Percentiles rank a stretch among this genome's conserved stretches.
Evolutionary conservation across 805 yeast species (phyloP).

Genomic region (baker's yeast (Saccharomyces cerevisiae)): DNA sequence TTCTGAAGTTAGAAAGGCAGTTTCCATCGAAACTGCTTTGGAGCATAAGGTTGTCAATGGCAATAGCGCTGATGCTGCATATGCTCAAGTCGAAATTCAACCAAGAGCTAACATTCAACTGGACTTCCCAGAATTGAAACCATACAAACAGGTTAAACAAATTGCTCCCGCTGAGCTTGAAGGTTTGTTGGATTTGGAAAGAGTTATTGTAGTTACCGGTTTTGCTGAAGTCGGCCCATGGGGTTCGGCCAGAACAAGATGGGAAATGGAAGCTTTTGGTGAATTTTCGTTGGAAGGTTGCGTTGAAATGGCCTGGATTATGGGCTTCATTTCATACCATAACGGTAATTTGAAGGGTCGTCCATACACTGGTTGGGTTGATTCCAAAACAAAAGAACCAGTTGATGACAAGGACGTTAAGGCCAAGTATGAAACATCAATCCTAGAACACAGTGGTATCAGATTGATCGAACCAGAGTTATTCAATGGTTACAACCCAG

Average conservation of each 20-base stretch:
- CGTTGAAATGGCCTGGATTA: slow-evolving; percentile 99
- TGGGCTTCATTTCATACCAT: slow-evolving; percentile 95
- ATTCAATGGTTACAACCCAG: slow-evolving; percentile 89
- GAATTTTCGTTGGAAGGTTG: slow-evolving; percentile 95
- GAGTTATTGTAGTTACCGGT: slow-evolving; percentile 92
- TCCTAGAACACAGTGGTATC: slow-evolving; percentile 91
- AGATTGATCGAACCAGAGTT: slow-evolving; percentile 94
- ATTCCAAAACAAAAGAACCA: slow-evolving; percentile 83
- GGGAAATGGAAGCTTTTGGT: slow-evolving; percentile 98
- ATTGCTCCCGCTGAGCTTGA: slow-evolving; percentile 63
- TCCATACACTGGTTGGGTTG: slow-evolving; percentile 96
- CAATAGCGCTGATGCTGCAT: slow-evolving; percentile 79
- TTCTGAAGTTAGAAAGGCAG: slow-evolving; percentile 91
- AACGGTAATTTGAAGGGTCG: slow-evolving; percentile 57
- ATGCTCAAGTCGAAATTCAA: slow-evolving; percentile 64
- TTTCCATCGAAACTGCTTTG: slow-evolving; percentile 83
- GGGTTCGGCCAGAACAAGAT: slow-evolving; percentile 98
- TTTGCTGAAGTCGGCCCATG: slow-evolving; percentile 98
- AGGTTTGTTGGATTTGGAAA: slow-evolving; percentile 87
- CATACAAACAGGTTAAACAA: slow-evolving; percentile 63
- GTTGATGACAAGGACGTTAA: slow-evolving; percentile 93
- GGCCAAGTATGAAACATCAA: slow-evolving; percentile 79
- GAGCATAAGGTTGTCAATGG: slow-evolving; percentile 81
- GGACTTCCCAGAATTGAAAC: slow-evolving; percentile 81
- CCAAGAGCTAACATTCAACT: slow-evolving; percentile 94